Evolutionary conservation across 306 rosid genomes (phyloP).

Genomic region (Spatholobus suberectus): DNA sequence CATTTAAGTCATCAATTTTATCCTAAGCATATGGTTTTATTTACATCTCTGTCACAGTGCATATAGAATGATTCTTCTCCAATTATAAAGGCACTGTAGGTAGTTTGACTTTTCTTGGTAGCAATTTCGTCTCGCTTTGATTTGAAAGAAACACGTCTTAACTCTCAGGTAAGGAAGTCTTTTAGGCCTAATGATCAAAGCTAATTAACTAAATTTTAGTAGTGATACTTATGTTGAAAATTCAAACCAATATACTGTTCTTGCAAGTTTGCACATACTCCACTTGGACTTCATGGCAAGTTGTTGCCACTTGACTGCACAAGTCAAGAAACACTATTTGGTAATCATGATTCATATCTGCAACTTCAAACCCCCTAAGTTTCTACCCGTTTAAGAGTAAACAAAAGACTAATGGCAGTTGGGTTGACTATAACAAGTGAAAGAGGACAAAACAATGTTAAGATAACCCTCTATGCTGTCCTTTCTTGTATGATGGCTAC

Average conservation of each 20-base stretch:
- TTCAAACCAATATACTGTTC: not conserved
- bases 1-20: conserved; percentile 9
- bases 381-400: conserved; percentile 1
- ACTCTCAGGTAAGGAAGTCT: not conserved
- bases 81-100: conserved; percentile 4
- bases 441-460: conserved; percentile 37
- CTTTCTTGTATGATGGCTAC: conserved; percentile 57
- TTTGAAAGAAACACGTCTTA: conserved; percentile 6
- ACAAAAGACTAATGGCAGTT: conserved; percentile 41
- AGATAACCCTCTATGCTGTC: conserved; percentile 42
- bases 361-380: conserved; percentile 5
- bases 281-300: not conserved
- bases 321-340: not conserved
- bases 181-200: not conserved
- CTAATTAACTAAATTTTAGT: not conserved
- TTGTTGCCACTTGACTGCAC: not conserved
- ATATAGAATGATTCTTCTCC: conserved; percentile 18
- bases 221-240: conserved; percentile 7
- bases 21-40: conserved; percentile 32
- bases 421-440: conserved; percentile 38
- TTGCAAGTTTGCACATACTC: not conserved
- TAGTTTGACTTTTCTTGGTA: conserved; percentile 23
- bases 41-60: conserved; percentile 15
- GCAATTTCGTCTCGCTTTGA: not conserved
- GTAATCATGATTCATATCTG: not conserved